These are phyloP conservation scores for Corchorus olitorius DNA, from an alignment of 345 rosid genomes.

Conservation along the genomic window DNA sequence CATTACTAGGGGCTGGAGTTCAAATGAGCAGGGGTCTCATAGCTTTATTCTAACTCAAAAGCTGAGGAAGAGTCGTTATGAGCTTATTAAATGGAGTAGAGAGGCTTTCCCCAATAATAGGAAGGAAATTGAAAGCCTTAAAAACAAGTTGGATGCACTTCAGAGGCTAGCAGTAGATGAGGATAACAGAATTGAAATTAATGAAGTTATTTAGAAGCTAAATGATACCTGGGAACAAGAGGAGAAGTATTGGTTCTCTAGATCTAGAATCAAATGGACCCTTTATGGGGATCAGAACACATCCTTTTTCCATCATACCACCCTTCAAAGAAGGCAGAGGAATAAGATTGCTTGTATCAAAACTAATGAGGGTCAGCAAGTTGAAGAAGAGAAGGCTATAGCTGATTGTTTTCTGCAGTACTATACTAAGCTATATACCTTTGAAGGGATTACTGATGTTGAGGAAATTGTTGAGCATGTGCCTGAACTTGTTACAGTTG, in stretches of 20 bases:
- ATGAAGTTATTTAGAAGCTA: too few species aligned
- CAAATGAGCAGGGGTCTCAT: neutral
- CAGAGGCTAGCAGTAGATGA: neutral
- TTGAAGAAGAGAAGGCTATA: neutral
- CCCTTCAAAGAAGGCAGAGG: neutral
- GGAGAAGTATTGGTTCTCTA: neutral
- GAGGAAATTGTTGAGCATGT: neutral
- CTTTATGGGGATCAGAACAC: neutral
- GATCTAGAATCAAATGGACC: neutral
- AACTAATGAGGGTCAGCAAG: neutral
- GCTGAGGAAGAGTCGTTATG: neutral
- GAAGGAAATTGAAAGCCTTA: too few species aligned
- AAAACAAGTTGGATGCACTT: neutral
- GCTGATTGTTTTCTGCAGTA: neutral
- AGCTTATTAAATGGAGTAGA: neutral
- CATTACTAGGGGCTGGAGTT: neutral
- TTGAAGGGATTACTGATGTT: neutral
- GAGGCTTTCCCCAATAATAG: neutral
- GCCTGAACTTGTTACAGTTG: neutral
- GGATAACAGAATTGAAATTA: neutral
- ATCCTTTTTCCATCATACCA: neutral
- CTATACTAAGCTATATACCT: neutral
- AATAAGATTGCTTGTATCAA: too few species aligned
- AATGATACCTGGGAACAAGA: neutral
- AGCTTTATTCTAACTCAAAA: too few species aligned